phyloP scores from a whole-genome alignment of 768 basidiomycete genomes.

The Pleurotus sapidus region DNA sequence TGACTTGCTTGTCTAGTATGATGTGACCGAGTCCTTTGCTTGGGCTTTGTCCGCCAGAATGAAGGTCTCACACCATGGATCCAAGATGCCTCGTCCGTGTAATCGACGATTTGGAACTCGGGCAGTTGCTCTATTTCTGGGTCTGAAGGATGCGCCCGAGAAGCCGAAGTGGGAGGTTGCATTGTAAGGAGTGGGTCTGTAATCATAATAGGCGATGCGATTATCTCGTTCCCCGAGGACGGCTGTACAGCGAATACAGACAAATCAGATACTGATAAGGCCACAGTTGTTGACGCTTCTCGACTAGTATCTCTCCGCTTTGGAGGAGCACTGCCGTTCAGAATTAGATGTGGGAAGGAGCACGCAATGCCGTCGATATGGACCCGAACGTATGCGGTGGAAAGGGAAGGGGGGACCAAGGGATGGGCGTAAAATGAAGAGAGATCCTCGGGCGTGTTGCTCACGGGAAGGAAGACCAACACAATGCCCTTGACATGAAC shows the following conservation, averaged over 20 bases:
- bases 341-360: constrained; percentile 17
- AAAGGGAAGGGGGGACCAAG: constrained; percentile 50
- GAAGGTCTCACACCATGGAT: constrained; percentile 52
- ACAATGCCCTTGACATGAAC: constrained; percentile 42
- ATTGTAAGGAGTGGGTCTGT: constrained; percentile 64
- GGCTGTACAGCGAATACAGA: constrained; percentile 53
- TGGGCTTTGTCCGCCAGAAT: constrained; percentile 55
- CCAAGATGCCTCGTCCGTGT: constrained; percentile 47
- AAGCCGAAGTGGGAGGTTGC: constrained; percentile 46
- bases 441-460: constrained; percentile 9
- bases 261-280: constrained; percentile 44
- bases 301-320: background rate
- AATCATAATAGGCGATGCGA: constrained; percentile 66
- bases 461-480: constrained; percentile 41
- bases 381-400: constrained; percentile 51
- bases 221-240: constrained; percentile 14
- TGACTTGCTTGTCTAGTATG: background rate
- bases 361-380: constrained; percentile 40
- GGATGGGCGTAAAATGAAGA: constrained; percentile 54
- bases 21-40: constrained; percentile 15
- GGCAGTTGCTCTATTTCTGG: constrained; percentile 34
- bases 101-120: constrained; percentile 56
- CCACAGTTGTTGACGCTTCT: constrained; percentile 9
- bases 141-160: constrained; percentile 29
- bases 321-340: background rate